phyloP scores from a whole-genome alignment of 495 filamentous ascomycete species.

The Achaetomiella virescens region DNA sequence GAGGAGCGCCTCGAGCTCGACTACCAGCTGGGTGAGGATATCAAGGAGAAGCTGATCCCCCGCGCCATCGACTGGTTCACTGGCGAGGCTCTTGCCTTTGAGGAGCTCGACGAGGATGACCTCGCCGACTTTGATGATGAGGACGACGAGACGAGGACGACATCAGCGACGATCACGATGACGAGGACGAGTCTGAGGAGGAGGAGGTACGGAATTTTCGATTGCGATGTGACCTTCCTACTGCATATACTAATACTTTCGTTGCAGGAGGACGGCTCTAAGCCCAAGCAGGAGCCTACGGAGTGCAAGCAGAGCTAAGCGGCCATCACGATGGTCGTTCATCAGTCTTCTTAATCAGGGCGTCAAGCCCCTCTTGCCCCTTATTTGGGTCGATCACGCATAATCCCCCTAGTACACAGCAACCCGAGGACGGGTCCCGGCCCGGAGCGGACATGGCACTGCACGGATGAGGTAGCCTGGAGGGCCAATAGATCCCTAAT shows the following conservation, averaged over 20 bases:
- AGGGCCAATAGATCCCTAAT: slow-evolving; percentile 22
- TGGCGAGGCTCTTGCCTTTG: slow-evolving; percentile 93
- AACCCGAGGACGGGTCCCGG: slow-evolving; percentile 4
- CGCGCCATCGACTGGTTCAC: slow-evolving; percentile 99
- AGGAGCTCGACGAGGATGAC: slow-evolving; percentile 88
- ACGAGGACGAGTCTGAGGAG: slow-evolving; percentile 86
- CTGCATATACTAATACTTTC: slow-evolving; percentile 7
- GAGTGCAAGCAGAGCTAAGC: slow-evolving; percentile 99
- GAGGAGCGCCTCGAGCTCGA: slow-evolving; percentile 98
- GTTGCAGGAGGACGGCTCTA: slow-evolving; percentile 78
- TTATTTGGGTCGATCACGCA: slow-evolving; percentile 8
- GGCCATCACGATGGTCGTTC: slow-evolving; percentile 1
- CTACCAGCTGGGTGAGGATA: slow-evolving; percentile 98
- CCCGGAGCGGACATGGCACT: slow-evolving; percentile 9
- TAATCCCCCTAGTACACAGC: slow-evolving; percentile 4
- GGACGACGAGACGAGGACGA: slow-evolving; percentile 82
- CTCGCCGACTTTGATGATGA: slow-evolving; percentile 86
- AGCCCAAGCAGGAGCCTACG: slow-evolving; percentile 97
- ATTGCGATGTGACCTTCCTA: slow-evolving; percentile 1
- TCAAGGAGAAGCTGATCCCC: slow-evolving; percentile 99
- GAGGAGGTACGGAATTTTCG: slow-evolving; percentile 59
- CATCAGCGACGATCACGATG: slow-evolving; percentile 70
- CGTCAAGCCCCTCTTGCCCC: slow-evolving; percentile 7
- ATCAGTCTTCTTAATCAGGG: slow-evolving; percentile 16
- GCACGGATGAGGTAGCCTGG: slow-evolving; percentile 6